These are phyloP conservation scores for Lactifluus piperatus DNA, from an alignment of 768 basidiomycete species.

Conservation along the genomic window DNA sequence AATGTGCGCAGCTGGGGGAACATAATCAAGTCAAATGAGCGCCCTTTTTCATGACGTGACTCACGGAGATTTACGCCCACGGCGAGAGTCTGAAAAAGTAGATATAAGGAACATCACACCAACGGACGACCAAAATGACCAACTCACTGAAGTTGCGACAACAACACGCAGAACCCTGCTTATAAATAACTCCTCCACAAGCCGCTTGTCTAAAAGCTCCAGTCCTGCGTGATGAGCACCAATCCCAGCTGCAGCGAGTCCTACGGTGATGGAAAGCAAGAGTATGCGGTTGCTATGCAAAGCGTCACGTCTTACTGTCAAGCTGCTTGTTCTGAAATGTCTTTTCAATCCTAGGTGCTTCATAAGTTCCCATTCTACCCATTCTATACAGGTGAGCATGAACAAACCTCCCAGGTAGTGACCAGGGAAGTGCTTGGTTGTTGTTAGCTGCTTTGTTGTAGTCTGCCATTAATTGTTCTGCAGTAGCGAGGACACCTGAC, in stretches of 20 bases:
- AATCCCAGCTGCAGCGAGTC: constrained; percentile 63
- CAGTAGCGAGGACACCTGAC: constrained; percentile 45
- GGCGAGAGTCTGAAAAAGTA: constrained; percentile 72
- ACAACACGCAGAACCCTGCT: constrained; percentile 57
- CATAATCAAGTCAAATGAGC: not conserved
- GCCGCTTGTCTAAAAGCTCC: constrained; percentile 57
- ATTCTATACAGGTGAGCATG: not conserved
- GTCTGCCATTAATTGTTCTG: constrained; percentile 67
- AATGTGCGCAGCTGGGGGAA: constrained; percentile 68
- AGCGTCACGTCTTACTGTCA: constrained; percentile 35
- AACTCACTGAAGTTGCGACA: constrained; percentile 73
- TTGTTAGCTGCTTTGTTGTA: constrained; percentile 48
- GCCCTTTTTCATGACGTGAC: constrained; percentile 22
- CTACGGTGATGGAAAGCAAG: constrained; percentile 27
- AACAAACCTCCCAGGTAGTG: constrained; percentile 43
- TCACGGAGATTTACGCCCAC: constrained; percentile 93
- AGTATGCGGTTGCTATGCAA: not conserved
- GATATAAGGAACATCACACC: constrained; percentile 3
- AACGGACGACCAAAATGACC: not conserved
- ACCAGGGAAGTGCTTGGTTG: constrained; percentile 58
- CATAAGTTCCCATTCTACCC: not conserved
- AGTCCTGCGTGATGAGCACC: constrained; percentile 93
- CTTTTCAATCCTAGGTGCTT: constrained; percentile 39
- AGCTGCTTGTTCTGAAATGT: constrained; percentile 62
- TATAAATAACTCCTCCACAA: constrained; percentile 66